phyloP scores from a whole-genome alignment of 2,329 filamentous ascomycete genomes.

The Aureobasidium zeae region DNA sequence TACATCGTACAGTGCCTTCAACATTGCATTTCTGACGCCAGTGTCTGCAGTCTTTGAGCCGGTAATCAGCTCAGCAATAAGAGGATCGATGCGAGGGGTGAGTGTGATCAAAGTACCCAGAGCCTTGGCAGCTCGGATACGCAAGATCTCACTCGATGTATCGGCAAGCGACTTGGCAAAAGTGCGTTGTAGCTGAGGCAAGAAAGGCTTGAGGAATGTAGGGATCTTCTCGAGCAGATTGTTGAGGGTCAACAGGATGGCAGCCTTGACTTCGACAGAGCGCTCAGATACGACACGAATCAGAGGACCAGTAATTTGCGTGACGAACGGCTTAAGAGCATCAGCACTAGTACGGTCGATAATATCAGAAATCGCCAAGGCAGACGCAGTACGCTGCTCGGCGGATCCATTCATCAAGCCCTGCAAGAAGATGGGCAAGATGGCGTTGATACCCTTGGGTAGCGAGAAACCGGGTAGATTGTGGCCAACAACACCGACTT shows the following conservation, averaged over 20 bases:
- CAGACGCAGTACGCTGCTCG: slow-evolving; percentile 85
- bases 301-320: slow-evolving; percentile 91
- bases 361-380: slow-evolving; percentile 89
- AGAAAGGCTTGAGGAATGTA: slow-evolving; percentile 86
- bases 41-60: slow-evolving; percentile 82
- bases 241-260: slow-evolving; percentile 88
- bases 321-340: slow-evolving; percentile 87
- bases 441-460: slow-evolving; percentile 93
- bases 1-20: slow-evolving; percentile 93
- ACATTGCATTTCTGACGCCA: slow-evolving; percentile 89
- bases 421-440: slow-evolving; percentile 93
- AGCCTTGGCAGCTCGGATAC: slow-evolving; percentile 83
- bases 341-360: slow-evolving; percentile 85
- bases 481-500: slow-evolving; percentile 77
- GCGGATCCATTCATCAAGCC: slow-evolving; percentile 93
- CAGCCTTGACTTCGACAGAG: slow-evolving; percentile 90
- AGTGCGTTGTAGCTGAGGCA: slow-evolving; percentile 90
- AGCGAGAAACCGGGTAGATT: slow-evolving; percentile 79
- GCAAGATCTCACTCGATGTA: slow-evolving; percentile 77
- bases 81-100: slow-evolving; percentile 87
- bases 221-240: slow-evolving; percentile 96
- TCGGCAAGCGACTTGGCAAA: slow-evolving; percentile 96
- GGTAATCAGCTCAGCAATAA: slow-evolving; percentile 88
- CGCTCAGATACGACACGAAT: slow-evolving; percentile 97
- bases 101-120: slow-evolving; percentile 91